Evolutionary conservation across 345 rosid species (phyloP), one percentile per base, ranked within the genome.

Genomic region (Triadica sebifera): DNA sequence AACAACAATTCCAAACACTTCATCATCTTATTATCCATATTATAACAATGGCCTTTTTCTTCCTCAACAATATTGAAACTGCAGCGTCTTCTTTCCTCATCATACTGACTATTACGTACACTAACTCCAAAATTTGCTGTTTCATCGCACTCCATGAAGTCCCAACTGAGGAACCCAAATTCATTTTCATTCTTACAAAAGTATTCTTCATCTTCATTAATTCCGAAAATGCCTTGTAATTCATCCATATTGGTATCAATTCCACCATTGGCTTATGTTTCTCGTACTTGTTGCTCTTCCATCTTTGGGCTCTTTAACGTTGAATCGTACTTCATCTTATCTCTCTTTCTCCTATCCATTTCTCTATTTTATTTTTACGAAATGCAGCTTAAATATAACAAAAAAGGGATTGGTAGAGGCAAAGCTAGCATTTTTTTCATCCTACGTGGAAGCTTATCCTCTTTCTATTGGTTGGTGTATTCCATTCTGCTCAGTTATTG

Each of bases 1-100:
- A n/a, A n/a, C n/a, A n/a, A n/a, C 82, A 90, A 77, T 65, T 88
- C 90, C 85, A 90, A 75, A 69, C 71, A 76, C 78, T 85, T 85
- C 37, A 76, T 53, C 22, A 62, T 69, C 67, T 45, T 49, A 5
- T 58, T n/a, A 59, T 52, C 37, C 38, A 45, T 50, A 34, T 74
- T 79, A 59, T 65, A 76, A 71, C 34, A 74, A 61, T 10, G 57
- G 65, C 55, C 51, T 24, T 6, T 39, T 43, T 25, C 13, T 3
- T 20, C n/a, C 20, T 72, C 51, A 45, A 60, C 12, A 16, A 11
- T 12, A 12, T 39, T n/a, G n/a, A n/a, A n/a, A 39, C 43, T 74
- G 68, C 34, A 56, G n/a, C 53, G 60, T 58, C 38, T 61, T 22
- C 13, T 77, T 1, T 60, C 79, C 79, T 8, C 72, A 81, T 46